A percentile compares a stretch with the other conserved stretches of the same genome.
phyloP scores from a whole-genome alignment of 2,329 filamentous ascomycete genomes.

The Cladobotryum protrusum region DNA sequence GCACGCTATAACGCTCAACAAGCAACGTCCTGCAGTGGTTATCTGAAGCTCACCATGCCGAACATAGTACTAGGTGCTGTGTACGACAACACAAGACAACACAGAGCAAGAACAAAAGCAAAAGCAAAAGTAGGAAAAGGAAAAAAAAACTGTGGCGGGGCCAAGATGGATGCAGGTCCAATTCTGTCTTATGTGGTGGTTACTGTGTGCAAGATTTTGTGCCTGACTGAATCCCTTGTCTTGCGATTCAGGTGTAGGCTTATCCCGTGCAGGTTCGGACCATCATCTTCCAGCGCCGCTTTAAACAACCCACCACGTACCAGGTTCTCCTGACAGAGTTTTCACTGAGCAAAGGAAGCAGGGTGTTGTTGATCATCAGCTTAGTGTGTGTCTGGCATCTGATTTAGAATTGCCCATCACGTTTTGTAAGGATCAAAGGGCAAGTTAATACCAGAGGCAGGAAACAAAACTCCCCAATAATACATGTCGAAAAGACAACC shows the following conservation, averaged over 20 bases:
- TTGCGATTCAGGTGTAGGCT: constrained; percentile 4
- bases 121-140: background rate
- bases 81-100: background rate
- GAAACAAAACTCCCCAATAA: no score
- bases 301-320: background rate
- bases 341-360: background rate
- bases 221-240: constrained; percentile 9
- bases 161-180: background rate
- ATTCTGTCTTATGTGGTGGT: background rate
- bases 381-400: background rate
- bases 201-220: constrained; percentile 8
- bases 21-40: background rate
- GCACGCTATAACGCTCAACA: background rate
- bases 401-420: no score
- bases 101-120: background rate
- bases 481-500: no score
- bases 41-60: no score
- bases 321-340: background rate
- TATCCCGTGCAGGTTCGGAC: background rate
- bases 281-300: constrained; percentile 5
- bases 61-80: no score
- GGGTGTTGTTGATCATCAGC: background rate
- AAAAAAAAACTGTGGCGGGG: background rate
- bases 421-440: no score
- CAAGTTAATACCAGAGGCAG: background rate